These are phyloP conservation scores for Chenopodium berlandieri DNA, from an alignment of 148 eudicot genomes.

Conservation along the genomic window DNA sequence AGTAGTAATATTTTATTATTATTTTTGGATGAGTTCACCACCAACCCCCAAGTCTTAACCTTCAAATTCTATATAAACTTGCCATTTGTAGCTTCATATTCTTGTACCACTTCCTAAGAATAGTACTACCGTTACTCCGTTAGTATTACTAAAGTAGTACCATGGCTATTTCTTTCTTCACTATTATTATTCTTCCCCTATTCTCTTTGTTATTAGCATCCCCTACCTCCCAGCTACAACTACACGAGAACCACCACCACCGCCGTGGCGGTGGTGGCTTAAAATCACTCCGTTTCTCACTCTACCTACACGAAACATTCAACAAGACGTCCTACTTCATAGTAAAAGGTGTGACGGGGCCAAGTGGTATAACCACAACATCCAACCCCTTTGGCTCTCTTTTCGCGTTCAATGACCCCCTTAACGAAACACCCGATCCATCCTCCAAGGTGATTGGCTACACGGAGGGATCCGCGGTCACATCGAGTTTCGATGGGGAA, in stretches of 20 bases:
- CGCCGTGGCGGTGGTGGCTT: neutral
- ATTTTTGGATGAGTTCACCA: too few species aligned
- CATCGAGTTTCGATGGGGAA: conserved; percentile 2
- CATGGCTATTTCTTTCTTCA: neutral
- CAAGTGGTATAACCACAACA: conserved; percentile 2
- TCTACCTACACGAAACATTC: conserved; percentile 8
- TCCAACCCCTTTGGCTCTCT: neutral
- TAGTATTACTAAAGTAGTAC: neutral
- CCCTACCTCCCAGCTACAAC: neutral
- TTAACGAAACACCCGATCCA: conserved; percentile 10
- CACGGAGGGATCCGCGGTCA: neutral
- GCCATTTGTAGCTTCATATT: neutral
- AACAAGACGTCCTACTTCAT: conserved; percentile 7
- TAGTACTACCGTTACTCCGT: too few species aligned
- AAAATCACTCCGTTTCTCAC: conserved; percentile 19
- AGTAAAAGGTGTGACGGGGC: conserved; percentile 13
- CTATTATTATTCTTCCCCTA: neutral
- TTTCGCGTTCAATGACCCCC: neutral
- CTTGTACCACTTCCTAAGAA: neutral
- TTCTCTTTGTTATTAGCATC: neutral
- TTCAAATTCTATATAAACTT: too few species aligned
- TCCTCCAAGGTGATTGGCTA: neutral
- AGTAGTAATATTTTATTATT: too few species aligned
- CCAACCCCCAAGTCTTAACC: too few species aligned
- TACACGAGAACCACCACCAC: neutral